Evolutionary conservation across 2,329 filamentous ascomycete genomes (phyloP).

Genomic region (Colletotrichum sp.): DNA sequence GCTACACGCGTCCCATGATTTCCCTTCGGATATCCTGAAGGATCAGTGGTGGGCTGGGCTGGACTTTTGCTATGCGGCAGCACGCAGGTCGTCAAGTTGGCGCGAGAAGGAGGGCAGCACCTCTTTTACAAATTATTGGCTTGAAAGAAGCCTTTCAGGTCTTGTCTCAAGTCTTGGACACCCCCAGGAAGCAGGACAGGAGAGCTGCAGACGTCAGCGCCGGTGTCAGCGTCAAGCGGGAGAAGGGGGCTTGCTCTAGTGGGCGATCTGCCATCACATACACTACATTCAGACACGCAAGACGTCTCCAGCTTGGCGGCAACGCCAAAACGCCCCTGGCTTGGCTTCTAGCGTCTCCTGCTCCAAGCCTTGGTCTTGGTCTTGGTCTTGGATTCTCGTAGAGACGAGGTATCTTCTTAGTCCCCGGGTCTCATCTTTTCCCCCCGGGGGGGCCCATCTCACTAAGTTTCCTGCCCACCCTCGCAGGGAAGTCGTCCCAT

Average conservation of each 20-base stretch:
- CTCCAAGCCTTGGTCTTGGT: not conserved
- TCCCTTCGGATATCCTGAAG: not conserved
- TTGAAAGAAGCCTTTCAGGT: not conserved
- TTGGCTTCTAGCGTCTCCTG: not conserved
- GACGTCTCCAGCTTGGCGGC: constrained; percentile 17
- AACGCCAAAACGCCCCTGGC: constrained; percentile 9
- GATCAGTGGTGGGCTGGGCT: not conserved
- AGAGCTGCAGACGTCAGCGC: not conserved
- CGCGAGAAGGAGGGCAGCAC: not conserved
- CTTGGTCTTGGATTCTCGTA: not conserved
- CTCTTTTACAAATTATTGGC: not conserved
- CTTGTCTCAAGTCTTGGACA: not conserved
- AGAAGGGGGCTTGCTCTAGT: not conserved
- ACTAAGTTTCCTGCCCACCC: not conserved
- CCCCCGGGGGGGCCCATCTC: not conserved
- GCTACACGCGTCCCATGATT: not conserved
- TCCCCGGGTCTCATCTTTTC: not conserved
- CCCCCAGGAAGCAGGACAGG: not conserved
- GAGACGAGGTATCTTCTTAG: not conserved
- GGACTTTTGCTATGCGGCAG: not conserved
- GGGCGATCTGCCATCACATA: not conserved
- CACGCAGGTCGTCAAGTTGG: not conserved
- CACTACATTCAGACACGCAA: not conserved
- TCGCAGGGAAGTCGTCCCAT: constrained; percentile 15
- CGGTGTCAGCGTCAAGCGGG: not conserved